A percentile compares a stretch with the other conserved stretches of the same genome.
phyloP scores from a whole-genome alignment of 2,329 filamentous ascomycete genomes.

The Fusarium sp. region DNA sequence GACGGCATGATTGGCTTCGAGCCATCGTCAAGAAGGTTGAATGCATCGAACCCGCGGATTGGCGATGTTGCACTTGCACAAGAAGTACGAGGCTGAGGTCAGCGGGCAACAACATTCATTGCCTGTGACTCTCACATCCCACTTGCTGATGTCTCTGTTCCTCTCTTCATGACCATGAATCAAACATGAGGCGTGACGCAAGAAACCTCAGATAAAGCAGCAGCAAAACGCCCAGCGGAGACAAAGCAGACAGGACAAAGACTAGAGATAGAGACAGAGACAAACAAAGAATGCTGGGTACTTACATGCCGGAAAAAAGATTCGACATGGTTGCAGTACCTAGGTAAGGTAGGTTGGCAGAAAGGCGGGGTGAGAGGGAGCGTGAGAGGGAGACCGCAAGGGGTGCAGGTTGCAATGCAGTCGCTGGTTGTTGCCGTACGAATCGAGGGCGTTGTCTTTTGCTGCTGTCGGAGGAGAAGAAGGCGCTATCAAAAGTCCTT shows the following conservation, averaged over 20 bases:
- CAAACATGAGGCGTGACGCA: not conserved
- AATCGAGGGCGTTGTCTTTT: slow-evolving; percentile 2
- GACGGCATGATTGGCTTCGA: slow-evolving; percentile 1
- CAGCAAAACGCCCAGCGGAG: not conserved
- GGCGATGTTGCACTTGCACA: slow-evolving; percentile 30
- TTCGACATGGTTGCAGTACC: slow-evolving; percentile 63
- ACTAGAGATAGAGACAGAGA: not conserved
- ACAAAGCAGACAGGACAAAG: not conserved
- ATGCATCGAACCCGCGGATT: slow-evolving; percentile 11
- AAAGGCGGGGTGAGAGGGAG: slow-evolving; percentile 39
- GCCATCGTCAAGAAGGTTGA: not conserved
- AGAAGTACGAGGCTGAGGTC: slow-evolving; percentile 5
- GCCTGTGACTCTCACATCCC: not conserved
- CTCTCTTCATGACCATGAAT: not conserved
- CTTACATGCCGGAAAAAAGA: slow-evolving; percentile 73
- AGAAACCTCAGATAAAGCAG: not conserved
- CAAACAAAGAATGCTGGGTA: slow-evolving; percentile 41
- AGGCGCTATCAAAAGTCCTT: not conserved
- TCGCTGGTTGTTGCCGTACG: not conserved
- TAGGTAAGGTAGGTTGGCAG: not conserved
- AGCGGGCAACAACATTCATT: not conserved
- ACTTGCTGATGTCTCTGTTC: not conserved
- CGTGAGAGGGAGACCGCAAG: slow-evolving; percentile 35
- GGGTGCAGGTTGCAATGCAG: slow-evolving; percentile 20
- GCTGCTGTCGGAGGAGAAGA: not conserved